Conservation (phyloP, 306 rosid species). For the Astragalus glycyphyllos region DNA sequence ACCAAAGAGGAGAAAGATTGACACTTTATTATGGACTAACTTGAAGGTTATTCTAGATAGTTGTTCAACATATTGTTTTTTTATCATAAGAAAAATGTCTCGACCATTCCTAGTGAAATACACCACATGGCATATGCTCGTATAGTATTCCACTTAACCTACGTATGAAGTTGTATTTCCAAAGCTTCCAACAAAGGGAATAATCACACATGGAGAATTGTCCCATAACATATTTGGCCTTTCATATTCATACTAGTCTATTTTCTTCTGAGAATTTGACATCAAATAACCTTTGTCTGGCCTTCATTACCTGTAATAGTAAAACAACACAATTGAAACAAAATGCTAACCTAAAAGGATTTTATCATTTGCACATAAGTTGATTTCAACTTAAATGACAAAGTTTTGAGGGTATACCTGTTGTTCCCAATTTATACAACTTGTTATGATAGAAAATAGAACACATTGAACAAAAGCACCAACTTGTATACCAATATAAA, state of each 20-base stretch:
- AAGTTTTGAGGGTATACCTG: slow-evolving; percentile 47
- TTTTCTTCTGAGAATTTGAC: slow-evolving; percentile 23
- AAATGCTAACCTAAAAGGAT: background rate
- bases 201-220: background rate
- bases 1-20: too few species aligned
- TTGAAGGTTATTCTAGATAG: too few species aligned
- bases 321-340: background rate
- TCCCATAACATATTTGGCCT: background rate
- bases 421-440: slow-evolving; percentile 62
- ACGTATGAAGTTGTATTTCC: background rate
- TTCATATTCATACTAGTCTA: slow-evolving; percentile 31
- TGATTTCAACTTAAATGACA: too few species aligned
- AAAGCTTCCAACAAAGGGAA: background rate
- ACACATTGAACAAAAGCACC: slow-evolving; percentile 59
- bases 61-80: too few species aligned
- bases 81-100: too few species aligned
- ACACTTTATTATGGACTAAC: too few species aligned
- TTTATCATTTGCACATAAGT: background rate
- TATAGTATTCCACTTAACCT: too few species aligned
- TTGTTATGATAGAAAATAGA: slow-evolving; percentile 54
- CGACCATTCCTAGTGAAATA: too few species aligned
- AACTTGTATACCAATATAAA: slow-evolving; percentile 73
- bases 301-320: slow-evolving; percentile 31
- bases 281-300: slow-evolving; percentile 34
- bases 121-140: too few species aligned